phyloP scores from a whole-genome alignment of 257 asterid species.

The Voacanga thouarsii region DNA sequence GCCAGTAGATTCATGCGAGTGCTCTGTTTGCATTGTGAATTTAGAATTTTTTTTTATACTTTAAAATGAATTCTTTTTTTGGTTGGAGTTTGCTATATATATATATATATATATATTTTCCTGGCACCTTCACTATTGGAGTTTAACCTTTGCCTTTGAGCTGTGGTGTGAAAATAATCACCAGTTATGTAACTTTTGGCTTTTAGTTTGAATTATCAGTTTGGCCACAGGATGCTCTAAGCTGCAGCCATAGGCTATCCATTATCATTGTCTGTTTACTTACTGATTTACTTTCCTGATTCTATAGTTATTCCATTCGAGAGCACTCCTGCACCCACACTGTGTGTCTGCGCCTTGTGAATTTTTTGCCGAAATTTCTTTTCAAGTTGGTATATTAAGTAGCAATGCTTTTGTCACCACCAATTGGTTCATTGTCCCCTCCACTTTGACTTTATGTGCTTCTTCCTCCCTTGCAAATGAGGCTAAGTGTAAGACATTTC shows the following conservation, averaged over 20 bases:
- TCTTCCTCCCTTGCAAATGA: background rate
- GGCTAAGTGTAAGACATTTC: background rate
- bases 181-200: background rate
- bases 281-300: background rate
- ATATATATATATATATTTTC: background rate
- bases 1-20: background rate
- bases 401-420: background rate
- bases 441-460: background rate
- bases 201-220: background rate
- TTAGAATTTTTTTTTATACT: background rate
- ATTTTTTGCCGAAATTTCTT: background rate
- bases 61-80: background rate
- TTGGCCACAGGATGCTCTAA: background rate
- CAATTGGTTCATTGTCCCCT: background rate
- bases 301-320: background rate
- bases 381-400: background rate
- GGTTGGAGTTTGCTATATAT: no score
- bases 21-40: background rate
- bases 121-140: background rate
- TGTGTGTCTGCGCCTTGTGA: background rate
- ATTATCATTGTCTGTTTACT: background rate
- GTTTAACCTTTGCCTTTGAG: background rate
- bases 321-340: background rate
- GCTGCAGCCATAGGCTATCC: background rate
- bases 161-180: background rate